Conservation (phyloP, 192 early-diverging fungal genomes). For the Coemansia sp. region DNA sequence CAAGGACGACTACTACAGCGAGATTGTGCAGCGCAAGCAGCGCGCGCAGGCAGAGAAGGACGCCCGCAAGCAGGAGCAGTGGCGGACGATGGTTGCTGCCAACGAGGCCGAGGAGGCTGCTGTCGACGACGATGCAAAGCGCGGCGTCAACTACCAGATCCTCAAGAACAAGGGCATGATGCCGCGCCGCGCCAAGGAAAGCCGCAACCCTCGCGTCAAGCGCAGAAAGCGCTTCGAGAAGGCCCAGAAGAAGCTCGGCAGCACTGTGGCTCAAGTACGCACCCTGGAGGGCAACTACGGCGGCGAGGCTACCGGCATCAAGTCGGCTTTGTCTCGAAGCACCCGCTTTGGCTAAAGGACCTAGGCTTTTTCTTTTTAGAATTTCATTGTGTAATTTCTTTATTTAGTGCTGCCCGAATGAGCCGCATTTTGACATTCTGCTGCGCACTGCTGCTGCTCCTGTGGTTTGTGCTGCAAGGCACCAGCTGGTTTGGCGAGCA, state of each 20-base stretch:
- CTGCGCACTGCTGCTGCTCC: conserved; percentile 10
- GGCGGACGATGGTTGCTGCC: conserved; percentile 39
- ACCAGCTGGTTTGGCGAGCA: neutral
- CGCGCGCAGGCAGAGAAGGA: conserved; percentile 54
- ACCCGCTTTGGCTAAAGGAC: conserved; percentile 61
- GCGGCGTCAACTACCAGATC: conserved; percentile 82
- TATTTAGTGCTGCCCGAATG: neutral
- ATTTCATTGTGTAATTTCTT: neutral
- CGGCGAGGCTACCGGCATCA: conserved; percentile 95
- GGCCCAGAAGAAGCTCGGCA: conserved; percentile 86
- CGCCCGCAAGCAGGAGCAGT: conserved; percentile 47
- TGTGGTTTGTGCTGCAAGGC: conserved; percentile 19
- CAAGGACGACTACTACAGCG: conserved; percentile 60
- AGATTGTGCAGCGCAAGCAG: conserved; percentile 53
- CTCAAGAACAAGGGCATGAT: conserved; percentile 95
- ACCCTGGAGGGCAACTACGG: conserved; percentile 72
- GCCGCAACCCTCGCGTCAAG: conserved; percentile 94
- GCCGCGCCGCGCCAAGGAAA: conserved; percentile 85
- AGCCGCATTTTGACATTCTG: conserved; percentile 1
- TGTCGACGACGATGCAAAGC: conserved; percentile 63
- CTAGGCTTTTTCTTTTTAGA: neutral
- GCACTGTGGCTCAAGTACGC: conserved; percentile 70
- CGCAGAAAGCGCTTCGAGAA: conserved; percentile 83
- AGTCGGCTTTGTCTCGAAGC: conserved; percentile 75
- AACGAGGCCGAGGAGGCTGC: conserved; percentile 53